Conservation (phyloP, 202 grass and related monocot species). For the Setaria viridis region DNA sequence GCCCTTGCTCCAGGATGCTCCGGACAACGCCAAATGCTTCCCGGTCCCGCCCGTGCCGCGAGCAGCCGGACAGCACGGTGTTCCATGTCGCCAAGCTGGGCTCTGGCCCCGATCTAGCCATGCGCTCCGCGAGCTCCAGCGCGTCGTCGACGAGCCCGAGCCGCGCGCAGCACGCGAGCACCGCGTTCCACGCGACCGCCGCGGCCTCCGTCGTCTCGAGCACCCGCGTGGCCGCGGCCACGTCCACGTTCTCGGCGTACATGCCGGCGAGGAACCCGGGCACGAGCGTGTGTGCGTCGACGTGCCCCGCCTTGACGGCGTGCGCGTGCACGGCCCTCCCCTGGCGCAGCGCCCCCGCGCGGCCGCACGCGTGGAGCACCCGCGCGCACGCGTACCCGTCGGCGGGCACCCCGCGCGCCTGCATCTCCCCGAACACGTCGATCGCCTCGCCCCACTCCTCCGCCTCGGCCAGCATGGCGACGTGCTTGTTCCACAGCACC, state of each 20-base stretch:
- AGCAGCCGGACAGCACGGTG: constrained; percentile 74
- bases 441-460: constrained; percentile 55
- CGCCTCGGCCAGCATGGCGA: constrained; percentile 65
- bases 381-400: constrained; percentile 74
- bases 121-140: constrained; percentile 58
- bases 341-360: constrained; percentile 49
- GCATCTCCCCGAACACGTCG: constrained; percentile 67
- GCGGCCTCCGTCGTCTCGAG: constrained; percentile 49
- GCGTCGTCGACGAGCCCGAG: constrained; percentile 80
- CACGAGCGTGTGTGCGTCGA: constrained; percentile 51
- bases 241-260: constrained; percentile 75
- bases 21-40: constrained; percentile 56
- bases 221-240: constrained; percentile 58
- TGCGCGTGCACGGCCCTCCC: constrained; percentile 67
- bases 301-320: constrained; percentile 46
- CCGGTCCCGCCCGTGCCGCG: constrained; percentile 56
- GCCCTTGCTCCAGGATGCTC: constrained; percentile 50
- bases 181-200: constrained; percentile 78
- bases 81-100: constrained; percentile 80
- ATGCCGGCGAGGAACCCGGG: constrained; percentile 85
- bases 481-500: constrained; percentile 85
- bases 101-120: constrained; percentile 53
- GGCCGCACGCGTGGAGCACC: constrained; percentile 78
- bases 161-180: constrained; percentile 74
- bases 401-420: constrained; percentile 52